Evolutionary conservation across 768 basidiomycete genomes (phyloP).

Genomic region (Boletus rex-veris): DNA sequence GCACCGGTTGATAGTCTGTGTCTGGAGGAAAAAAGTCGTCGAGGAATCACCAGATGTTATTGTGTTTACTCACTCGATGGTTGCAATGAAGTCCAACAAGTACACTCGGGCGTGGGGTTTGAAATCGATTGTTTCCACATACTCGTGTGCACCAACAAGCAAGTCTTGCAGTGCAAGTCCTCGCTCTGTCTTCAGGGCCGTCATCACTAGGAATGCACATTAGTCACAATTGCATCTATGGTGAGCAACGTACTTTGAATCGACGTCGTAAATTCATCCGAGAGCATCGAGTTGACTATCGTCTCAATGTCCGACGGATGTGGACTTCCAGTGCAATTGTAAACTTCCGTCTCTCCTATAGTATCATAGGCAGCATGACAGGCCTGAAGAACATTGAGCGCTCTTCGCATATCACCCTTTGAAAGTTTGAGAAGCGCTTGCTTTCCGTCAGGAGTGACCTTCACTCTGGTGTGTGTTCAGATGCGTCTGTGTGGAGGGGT

Average conservation of each 20-base stretch:
- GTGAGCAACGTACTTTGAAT: constrained; percentile 60
- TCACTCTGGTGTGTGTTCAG: constrained; percentile 54
- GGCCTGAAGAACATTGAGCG: constrained; percentile 93
- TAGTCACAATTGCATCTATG: not conserved
- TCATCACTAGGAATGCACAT: constrained; percentile 64
- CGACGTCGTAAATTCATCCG: constrained; percentile 91
- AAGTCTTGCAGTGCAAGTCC: constrained; percentile 95
- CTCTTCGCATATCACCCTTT: constrained; percentile 95
- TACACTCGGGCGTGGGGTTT: constrained; percentile 86
- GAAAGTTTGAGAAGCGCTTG: constrained; percentile 90
- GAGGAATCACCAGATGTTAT: not conserved
- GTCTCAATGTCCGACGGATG: constrained; percentile 93
- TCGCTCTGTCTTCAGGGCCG: constrained; percentile 81
- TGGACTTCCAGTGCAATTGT: constrained; percentile 95
- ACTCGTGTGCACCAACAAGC: constrained; percentile 88
- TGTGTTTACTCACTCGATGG: constrained; percentile 72
- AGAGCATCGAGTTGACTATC: constrained; percentile 93
- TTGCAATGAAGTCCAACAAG: constrained; percentile 88
- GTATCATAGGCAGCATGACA: constrained; percentile 96
- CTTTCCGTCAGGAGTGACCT: constrained; percentile 81
- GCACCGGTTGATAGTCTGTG: constrained; percentile 90
- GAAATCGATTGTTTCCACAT: constrained; percentile 80
- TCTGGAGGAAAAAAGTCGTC: constrained; percentile 39
- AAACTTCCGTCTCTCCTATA: constrained; percentile 86
- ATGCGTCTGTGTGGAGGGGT: not conserved